Conservation (phyloP, 208 protist genomes). For the Leishmania mexicana region DNA sequence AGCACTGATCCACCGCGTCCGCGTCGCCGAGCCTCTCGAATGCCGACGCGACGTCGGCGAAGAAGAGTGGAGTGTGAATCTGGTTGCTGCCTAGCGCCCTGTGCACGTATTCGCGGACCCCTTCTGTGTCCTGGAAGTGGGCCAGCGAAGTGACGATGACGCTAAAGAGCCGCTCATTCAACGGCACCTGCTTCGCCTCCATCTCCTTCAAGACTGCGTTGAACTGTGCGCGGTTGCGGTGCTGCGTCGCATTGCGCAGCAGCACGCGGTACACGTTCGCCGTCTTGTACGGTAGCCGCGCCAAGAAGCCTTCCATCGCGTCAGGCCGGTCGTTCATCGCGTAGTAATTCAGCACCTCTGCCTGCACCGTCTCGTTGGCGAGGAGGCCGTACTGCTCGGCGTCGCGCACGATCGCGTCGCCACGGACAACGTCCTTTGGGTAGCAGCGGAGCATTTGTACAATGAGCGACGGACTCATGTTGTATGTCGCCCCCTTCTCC, state of each 20-base stretch:
- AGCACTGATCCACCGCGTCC: conserved; percentile 71
- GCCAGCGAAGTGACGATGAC: conserved; percentile 71
- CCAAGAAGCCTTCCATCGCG: conserved; percentile 63
- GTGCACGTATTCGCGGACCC: conserved; percentile 68
- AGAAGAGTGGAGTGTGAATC: conserved; percentile 74
- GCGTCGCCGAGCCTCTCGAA: conserved; percentile 66
- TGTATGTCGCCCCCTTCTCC: conserved; percentile 30
- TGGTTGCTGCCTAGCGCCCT: conserved; percentile 46
- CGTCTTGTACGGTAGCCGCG: conserved; percentile 62
- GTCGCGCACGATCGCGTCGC: conserved; percentile 62
- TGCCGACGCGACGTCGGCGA: conserved; percentile 74
- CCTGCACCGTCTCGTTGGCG: conserved; percentile 72
- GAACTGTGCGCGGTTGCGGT: conserved; percentile 57
- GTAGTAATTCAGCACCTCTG: conserved; percentile 76
- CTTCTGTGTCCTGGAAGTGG: conserved; percentile 69
- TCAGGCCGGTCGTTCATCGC: conserved; percentile 53
- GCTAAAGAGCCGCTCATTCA: conserved; percentile 83
- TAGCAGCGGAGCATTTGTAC: conserved; percentile 74
- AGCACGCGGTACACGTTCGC: conserved; percentile 78
- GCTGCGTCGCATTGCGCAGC: conserved; percentile 73
- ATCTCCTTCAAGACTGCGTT: conserved; percentile 58
- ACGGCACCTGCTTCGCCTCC: conserved; percentile 33
- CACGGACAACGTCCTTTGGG: conserved; percentile 46
- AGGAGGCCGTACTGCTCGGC: conserved; percentile 74
- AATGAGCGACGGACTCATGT: conserved; percentile 52